Evolutionary conservation across 2,329 filamentous ascomycete genomes (phyloP), one percentile per base, ranked within the genome.

Genomic region (Orbilia oligospora): DNA sequence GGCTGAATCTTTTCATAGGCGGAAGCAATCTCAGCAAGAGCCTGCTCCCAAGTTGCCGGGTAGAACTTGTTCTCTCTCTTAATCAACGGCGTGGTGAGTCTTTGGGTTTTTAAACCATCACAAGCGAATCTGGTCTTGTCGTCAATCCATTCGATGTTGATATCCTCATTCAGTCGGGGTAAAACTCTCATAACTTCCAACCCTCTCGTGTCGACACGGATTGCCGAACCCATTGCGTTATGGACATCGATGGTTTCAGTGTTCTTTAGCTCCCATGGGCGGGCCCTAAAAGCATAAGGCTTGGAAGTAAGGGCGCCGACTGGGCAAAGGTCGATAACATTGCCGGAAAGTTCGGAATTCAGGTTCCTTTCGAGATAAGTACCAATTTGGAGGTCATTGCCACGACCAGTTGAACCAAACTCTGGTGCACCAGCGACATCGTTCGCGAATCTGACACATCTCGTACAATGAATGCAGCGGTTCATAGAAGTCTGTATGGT

Each of bases 131-230:
- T 91, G 48, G 93, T 91, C 89, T 98, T 99, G 87, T 99, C 96
- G 86, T 98, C 96, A 85, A 99, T 98, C 96, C 96, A 99, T 86
- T 99, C 96, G 87, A 99, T 96, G 85, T 99, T 99, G 83, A 99
- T 90, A 83, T 98, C 94, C 84, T 99, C 96, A 84, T 99, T 99
- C 79, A 99, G 88, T 82, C 96, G 90, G 76, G 96, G 96, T 16
- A 97, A 84, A 78, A 99, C 89, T 82, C 96, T 91, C 94, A 99
- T 97, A 65, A 99, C 95, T 86, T 98, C 94, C 81, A 97, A 88
- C 76, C 96, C 96, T 83, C 96, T 91, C 73, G 94, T 92, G 86
- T 99, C 96, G 53, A 98, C 91, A 53, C 96, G 91, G 83, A 99
- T 97, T 84, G 97, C 97, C 75, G 95, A 97, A 77, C 96, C 96